Base-by-base conservation (phyloP, 2,329 filamentous ascomycete genomes). In the Diatrype stigma region DNA sequence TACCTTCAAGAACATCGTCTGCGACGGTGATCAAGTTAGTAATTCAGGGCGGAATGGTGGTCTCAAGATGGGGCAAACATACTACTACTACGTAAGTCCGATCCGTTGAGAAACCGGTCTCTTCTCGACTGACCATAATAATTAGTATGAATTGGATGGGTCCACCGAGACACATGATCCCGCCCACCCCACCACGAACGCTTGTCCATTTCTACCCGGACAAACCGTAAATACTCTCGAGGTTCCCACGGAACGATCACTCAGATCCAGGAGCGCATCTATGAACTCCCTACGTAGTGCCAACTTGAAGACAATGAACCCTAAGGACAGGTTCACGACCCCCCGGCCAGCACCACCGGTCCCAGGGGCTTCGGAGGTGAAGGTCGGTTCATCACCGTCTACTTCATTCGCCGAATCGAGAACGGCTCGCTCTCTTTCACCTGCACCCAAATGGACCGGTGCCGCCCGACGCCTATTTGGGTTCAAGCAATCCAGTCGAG, bases 51-150 rank as follows among this genome's bases (percentile, higher is more conserved):
- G 90, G 61, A 81, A 82, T 59, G 91, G 91, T 51, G 92, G 88
- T 48, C 78, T 96, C 57, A 94, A 87, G 70, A 96, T 96, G 89
- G 92, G 92, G 42, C 84, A 87, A 53, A 94, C 87, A 16, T 96
- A 96, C 71, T 96, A 93, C 80, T 97, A 96, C 76, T 96, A 94
- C 72, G 90, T 95, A 75, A 72, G 88, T 78, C 42, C 45, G 34
- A 45, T 22, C 28, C 40, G 28, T 45, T 45, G 35, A 49, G n/a
- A 28, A 48, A 2, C 21, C 14, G 46, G 38, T 49, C 45, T 48
- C 32, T 42, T 48, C 51, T 22, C 56, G 60, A 42, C 57, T 71
- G 58, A 48, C 52, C 35, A 23, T 38, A 56, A 48, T 67, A n/a
- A n/a, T n/a, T n/a, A 95, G 89, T 96, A 96, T 70, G 84, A 92